phyloP scores from a whole-genome alignment of 768 basidiomycete genomes.

The Boletus rubropictus region DNA sequence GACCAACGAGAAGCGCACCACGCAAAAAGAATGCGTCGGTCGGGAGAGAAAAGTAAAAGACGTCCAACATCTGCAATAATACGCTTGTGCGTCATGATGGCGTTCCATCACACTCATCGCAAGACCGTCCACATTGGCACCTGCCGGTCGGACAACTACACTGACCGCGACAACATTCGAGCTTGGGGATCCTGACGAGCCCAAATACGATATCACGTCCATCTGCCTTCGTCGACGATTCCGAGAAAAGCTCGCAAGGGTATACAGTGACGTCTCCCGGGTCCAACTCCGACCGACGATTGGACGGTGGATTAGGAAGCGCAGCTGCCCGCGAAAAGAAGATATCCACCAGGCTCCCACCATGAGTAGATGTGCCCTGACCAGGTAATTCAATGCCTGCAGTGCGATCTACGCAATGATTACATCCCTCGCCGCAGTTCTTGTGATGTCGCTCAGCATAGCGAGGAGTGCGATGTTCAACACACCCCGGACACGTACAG shows the following conservation, averaged over 20 bases:
- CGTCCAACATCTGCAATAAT: too few species aligned
- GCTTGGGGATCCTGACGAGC: conserved; percentile 52
- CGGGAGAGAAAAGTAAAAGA: not conserved
- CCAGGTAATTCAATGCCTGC: conserved; percentile 41
- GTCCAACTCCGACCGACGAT: conserved; percentile 40
- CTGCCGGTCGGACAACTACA: conserved; percentile 51
- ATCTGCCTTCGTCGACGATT: conserved; percentile 32
- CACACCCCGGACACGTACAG: conserved; percentile 71
- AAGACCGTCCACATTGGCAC: conserved; percentile 55
- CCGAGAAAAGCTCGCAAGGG: conserved; percentile 34
- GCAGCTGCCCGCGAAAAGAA: conserved; percentile 68
- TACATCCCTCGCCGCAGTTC: conserved; percentile 48
- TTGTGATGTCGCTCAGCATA: conserved; percentile 35
- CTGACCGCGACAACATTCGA: conserved; percentile 60
- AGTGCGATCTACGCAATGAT: conserved; percentile 54
- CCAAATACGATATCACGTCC: conserved; percentile 42
- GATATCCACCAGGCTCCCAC: conserved; percentile 44
- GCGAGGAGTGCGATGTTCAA: conserved; percentile 56
- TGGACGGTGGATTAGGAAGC: conserved; percentile 52
- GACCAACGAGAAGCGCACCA: not conserved
- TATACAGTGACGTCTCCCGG: conserved; percentile 48
- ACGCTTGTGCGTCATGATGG: not conserved
- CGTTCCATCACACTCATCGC: conserved; percentile 41
- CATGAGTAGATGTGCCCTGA: conserved; percentile 5
- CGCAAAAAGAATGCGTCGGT: not conserved